Evolutionary conservation across 1,284 basidiomycete species (phyloP), one percentile per base, ranked within the genome.

Genomic region (Grifola frondosa): DNA sequence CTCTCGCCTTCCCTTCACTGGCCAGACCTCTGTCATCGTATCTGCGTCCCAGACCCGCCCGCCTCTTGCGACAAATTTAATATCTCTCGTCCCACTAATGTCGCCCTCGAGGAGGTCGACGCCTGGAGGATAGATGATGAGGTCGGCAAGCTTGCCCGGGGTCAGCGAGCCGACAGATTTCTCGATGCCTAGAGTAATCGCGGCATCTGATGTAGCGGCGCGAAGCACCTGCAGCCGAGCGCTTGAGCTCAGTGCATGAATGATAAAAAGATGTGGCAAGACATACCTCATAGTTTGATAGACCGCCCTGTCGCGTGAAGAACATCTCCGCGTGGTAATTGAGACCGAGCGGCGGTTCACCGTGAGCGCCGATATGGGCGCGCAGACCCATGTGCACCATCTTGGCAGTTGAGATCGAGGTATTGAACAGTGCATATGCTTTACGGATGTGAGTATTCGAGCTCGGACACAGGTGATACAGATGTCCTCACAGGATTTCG

Each of bases 271-370:
- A 25, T 13, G 17, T 10, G n/a, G 9, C 1, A 15, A 22, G 8
- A 41, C 53, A 8, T 9, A 74, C 75, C 62, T 78, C 73, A 48
- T 77, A 78, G 56, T 72, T 75, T 3, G 59, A 65, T 40, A 64
- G 54, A 2, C 84, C 85, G 13, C 84, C 85, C 13, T 70, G 66
- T 37, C 69, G 65, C 12, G 81, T 69, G 59, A 84, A 84, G 44
- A 66, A 71, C 75, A 87, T 80, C 56, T 88, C 84, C 16, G 77
- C 74, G 48, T 88, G 85, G 54, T 87, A 88, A 64, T 84, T 85
- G n/a, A 81, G 56, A 1, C 84, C 84, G 11, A 85, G 62, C 0
- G 85, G 84, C 2, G 78, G 73, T 60, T 88, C 85, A n/a, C 84
- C 84, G 51, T 88, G 84, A 0, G 84, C 84, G 21, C 84, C 84